Evolutionary conservation across 75 land plant genomes (phyloP), one percentile per base, ranked within the genome.

Genomic region (Cupressus sempervirens): DNA sequence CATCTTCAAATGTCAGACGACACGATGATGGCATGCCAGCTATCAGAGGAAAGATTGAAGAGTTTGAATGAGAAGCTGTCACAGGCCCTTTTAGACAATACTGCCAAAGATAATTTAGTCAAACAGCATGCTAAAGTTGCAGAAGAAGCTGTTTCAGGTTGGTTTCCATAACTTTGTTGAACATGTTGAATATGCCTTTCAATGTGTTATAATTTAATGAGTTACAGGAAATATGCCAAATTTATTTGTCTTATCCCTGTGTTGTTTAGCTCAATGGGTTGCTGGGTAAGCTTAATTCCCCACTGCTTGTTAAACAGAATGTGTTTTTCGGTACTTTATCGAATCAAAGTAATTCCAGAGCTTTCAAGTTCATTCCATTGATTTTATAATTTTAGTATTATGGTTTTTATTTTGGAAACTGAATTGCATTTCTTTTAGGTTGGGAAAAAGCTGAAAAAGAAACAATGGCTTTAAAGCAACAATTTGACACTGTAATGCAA

Each of bases 381-480:
- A 0, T 23, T 76, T 40, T 35, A 0, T 23, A 41, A 7, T 74
- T 8, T 36, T 30, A 7, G 11, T n/a, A 43, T 43, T 38, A 26
- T 38, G 32, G 29, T 0, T 72, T 72, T 12, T 72, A 32, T 30
- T 72, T 72, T 32, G 30, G 30, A 79, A 43, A 26, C 40, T 29
- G 26, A 52, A 12, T 87, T 13, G 32, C 6, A 41, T 85, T 68
- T 74, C 50, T 84, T 46, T 52, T 88, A 97, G 99, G 99, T 40
- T 97, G 99, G 99, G 99, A 97, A 81, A 92, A 91, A 83, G 96
- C 98, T 20, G 93, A 97, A 88, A 88, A 56, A n/a, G 99, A 97
- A 86, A 92, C 91, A 18, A 29, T 54, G 62, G 48, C 74, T 84
- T 85, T 96, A 76, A 97, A 92, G 84, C 82, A 91, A 81, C 89